Evolutionary conservation across 805 yeast species (phyloP).

Genomic region (Nakazawaea sp.): DNA sequence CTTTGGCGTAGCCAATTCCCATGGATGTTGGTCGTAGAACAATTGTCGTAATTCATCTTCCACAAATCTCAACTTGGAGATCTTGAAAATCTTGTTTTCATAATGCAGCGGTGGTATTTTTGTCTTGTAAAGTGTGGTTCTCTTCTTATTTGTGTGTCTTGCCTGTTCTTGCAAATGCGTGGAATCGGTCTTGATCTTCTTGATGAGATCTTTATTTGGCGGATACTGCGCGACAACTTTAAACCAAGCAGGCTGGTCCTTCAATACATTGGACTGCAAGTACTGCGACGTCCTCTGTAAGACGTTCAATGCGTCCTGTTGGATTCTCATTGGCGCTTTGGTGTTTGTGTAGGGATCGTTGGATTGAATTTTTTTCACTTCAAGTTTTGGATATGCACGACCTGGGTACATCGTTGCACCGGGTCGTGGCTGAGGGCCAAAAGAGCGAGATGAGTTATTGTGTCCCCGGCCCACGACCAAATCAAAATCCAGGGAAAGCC

Average conservation of each 20-base stretch:
- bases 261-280: constrained; percentile 62
- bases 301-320: constrained; percentile 68
- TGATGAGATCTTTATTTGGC: constrained; percentile 59
- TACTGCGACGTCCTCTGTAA: constrained; percentile 77
- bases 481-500: too few species aligned
- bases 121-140: constrained; percentile 33
- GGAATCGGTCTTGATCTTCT: constrained; percentile 26
- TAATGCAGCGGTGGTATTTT: constrained; percentile 31
- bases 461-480: too few species aligned
- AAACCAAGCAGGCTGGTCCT: constrained; percentile 81
- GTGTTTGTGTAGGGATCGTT: too few species aligned
- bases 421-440: too few species aligned
- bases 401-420: too few species aligned
- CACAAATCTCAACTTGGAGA: constrained; percentile 48
- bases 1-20: constrained; percentile 94
- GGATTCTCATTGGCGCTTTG: constrained; percentile 50
- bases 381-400: too few species aligned
- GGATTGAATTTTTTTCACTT: too few species aligned
- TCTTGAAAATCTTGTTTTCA: constrained; percentile 36
- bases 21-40: constrained; percentile 91
- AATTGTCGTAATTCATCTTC: constrained; percentile 80
- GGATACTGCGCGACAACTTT: constrained; percentile 79
- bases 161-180: constrained; percentile 17
- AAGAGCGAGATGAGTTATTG: too few species aligned
- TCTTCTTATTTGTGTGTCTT: constrained; percentile 13